Evolutionary conservation across 2,329 filamentous ascomycete species (phyloP).

Genomic region (Plectosphaerella sp.): DNA sequence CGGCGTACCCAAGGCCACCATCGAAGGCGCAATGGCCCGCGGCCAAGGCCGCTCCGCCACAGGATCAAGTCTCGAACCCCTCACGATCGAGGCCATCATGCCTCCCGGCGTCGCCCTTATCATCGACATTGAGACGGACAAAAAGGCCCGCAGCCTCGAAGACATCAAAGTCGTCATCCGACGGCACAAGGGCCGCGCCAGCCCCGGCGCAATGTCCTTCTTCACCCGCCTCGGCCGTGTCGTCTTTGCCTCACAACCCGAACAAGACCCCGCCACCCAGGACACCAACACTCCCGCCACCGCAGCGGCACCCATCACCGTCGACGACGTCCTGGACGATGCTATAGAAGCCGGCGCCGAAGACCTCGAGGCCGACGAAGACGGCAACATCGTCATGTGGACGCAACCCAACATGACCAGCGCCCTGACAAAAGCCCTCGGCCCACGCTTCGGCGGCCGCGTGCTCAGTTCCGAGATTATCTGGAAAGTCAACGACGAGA

Average conservation of each 20-base stretch:
- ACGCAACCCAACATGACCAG: constrained; percentile 13
- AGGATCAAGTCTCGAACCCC: constrained; percentile 70
- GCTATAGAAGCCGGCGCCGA: constrained; percentile 82
- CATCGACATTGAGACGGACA: constrained; percentile 82
- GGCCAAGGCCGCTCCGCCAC: constrained; percentile 78
- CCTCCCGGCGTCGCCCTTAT: constrained; percentile 74
- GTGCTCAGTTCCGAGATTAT: constrained; percentile 76
- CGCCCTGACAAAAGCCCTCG: constrained; percentile 9
- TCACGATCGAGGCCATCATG: constrained; percentile 77
- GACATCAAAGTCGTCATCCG: constrained; percentile 71
- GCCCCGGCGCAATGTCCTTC: constrained; percentile 70
- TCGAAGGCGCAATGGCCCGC: constrained; percentile 81
- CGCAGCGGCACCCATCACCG: constrained; percentile 28
- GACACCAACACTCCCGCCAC: background rate
- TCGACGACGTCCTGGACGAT: constrained; percentile 73
- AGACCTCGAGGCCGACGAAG: constrained; percentile 50
- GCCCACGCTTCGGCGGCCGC: constrained; percentile 54
- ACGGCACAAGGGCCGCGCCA: constrained; percentile 62
- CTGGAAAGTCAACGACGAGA: constrained; percentile 80
- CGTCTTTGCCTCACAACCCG: constrained; percentile 49
- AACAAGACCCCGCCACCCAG: background rate
- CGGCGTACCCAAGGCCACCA: constrained; percentile 76
- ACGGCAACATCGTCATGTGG: constrained; percentile 12
- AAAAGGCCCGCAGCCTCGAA: constrained; percentile 66
- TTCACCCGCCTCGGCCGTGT: constrained; percentile 79